phyloP scores from a whole-genome alignment of 2,329 filamentous ascomycete species.

The Trichoderma harzianum region DNA sequence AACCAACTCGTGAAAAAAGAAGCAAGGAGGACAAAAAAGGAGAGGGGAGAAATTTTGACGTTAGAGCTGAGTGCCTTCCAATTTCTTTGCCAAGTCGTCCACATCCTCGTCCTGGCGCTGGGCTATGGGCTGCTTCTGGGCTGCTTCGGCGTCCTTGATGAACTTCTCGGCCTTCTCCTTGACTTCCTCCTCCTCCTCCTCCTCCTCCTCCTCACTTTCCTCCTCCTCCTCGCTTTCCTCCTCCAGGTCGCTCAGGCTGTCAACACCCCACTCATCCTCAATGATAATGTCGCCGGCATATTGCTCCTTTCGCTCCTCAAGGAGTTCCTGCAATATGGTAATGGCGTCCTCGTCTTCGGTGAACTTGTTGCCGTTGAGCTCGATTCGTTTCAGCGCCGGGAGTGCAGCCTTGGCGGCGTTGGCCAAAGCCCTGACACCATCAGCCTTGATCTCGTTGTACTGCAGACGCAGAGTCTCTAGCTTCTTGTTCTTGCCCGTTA shows the following conservation, averaged over 20 bases:
- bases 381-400: slow-evolving; percentile 76
- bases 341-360: slow-evolving; percentile 77
- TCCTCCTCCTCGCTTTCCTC: slow-evolving; percentile 70
- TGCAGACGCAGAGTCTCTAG: slow-evolving; percentile 80
- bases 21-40: not conserved
- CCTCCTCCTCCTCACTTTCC: slow-evolving; percentile 65
- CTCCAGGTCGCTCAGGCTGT: slow-evolving; percentile 82
- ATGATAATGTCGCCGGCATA: slow-evolving; percentile 61
- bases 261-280: slow-evolving; percentile 81
- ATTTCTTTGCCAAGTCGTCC: slow-evolving; percentile 70
- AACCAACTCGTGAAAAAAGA: not conserved
- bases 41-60: not conserved
- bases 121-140: slow-evolving; percentile 70
- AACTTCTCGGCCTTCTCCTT: slow-evolving; percentile 67
- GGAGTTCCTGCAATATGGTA: slow-evolving; percentile 62
- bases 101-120: slow-evolving; percentile 73
- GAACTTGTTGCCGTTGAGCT: slow-evolving; percentile 96
- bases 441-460: slow-evolving; percentile 88
- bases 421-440: slow-evolving; percentile 68
- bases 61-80: slow-evolving; percentile 67
- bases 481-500: slow-evolving; percentile 71
- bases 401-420: slow-evolving; percentile 65
- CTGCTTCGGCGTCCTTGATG: slow-evolving; percentile 65
- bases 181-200: slow-evolving; percentile 56
- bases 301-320: slow-evolving; percentile 76